Conservation (phyloP, 345 rosid genomes). For the Eucalyptus curtisii region DNA sequence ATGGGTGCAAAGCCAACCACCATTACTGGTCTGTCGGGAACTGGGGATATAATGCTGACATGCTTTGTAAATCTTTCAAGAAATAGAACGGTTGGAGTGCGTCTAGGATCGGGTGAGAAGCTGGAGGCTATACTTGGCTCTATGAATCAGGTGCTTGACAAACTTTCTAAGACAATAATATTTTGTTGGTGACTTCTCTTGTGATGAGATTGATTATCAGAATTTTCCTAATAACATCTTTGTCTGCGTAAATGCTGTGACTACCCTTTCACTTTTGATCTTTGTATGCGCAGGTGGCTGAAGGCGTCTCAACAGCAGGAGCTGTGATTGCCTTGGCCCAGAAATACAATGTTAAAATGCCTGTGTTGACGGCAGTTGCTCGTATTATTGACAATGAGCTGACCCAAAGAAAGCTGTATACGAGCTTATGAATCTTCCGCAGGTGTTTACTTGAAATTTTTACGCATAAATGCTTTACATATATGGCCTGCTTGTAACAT, state of each 20-base stretch:
- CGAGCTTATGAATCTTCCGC: constrained; percentile 67
- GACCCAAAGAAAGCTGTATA: constrained; percentile 73
- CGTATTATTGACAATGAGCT: constrained; percentile 78
- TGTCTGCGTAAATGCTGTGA: neutral
- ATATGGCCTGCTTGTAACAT: neutral
- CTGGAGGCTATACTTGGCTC: constrained; percentile 68
- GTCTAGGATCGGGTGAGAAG: constrained; percentile 89
- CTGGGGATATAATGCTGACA: constrained; percentile 93
- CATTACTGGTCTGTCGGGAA: constrained; percentile 85
- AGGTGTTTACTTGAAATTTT: neutral
- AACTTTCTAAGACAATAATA: neutral
- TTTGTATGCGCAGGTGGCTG: constrained; percentile 50
- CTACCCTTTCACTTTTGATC: neutral
- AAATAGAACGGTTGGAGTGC: constrained; percentile 81
- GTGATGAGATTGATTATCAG: neutral
- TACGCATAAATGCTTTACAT: neutral
- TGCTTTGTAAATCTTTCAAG: constrained; percentile 93
- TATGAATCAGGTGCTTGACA: constrained; percentile 68
- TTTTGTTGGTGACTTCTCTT: neutral
- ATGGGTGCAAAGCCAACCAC: constrained; percentile 95
- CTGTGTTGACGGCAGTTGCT: constrained; percentile 90
- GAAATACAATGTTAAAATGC: constrained; percentile 89
- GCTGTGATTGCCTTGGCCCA: constrained; percentile 93
- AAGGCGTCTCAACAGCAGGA: constrained; percentile 94
- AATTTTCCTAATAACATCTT: neutral